Evolutionary conservation across 495 filamentous ascomycete species (phyloP).

Genomic region (Aspergillus biplanus): DNA sequence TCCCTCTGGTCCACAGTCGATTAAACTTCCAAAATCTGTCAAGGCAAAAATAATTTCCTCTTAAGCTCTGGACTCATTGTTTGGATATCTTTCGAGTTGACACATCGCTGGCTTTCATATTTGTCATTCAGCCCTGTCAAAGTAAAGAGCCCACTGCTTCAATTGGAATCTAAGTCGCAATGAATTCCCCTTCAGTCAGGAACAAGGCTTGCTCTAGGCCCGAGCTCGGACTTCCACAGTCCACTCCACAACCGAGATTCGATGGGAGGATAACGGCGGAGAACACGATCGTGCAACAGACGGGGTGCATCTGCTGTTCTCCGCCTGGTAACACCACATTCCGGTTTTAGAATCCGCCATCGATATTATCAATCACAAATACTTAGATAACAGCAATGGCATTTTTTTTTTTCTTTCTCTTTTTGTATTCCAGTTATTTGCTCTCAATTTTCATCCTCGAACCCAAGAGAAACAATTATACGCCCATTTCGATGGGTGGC

Average conservation of each 20-base stretch:
- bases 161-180: neutral
- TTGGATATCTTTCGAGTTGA: no score
- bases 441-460: no score
- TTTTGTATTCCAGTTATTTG: neutral
- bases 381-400: neutral
- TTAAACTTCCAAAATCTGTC: no score
- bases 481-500: no score
- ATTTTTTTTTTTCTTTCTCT: neutral
- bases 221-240: neutral
- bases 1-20: no score
- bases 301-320: neutral
- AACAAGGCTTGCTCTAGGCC: neutral
- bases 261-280: neutral
- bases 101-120: no score
- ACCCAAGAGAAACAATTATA: no score
- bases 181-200: neutral
- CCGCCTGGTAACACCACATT: neutral
- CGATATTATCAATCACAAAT: neutral
- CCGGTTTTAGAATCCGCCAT: no score
- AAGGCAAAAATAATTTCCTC: no score
- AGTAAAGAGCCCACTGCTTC: neutral
- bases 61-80: no score
- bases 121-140: no score
- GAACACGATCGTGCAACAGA: neutral
- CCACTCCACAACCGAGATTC: neutral